Evolutionary conservation across 2,329 filamentous ascomycete genomes (phyloP), one percentile per base, ranked within the genome.

Genomic region (Aurifilum marmelostoma): DNA sequence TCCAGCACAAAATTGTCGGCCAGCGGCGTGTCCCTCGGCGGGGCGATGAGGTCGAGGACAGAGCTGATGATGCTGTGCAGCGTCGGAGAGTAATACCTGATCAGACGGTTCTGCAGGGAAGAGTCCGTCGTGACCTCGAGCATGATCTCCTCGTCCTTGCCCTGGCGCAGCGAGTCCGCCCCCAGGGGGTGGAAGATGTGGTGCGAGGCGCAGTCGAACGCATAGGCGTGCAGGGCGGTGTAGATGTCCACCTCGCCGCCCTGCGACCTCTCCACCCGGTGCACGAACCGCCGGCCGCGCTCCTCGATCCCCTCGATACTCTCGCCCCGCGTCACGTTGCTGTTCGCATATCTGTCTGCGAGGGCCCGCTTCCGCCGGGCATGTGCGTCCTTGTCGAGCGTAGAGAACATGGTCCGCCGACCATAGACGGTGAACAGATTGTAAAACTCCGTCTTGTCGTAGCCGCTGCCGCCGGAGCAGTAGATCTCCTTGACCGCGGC

Each of bases 121-220:
- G 90, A 84, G 70, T 92, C 89, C 69, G 89, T 88, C 0, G 89
- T 88, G 2, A 91, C 83, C 74, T 92, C 88, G 67, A 87, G 84
- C 89, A 92, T 91, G 77, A 92, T 85, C 18, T 85, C 82, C 71
- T 88, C 85, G 67, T 92, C 88, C n/a, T 83, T 75, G 41, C 79
- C 73, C 24, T 83, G 79, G 39, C 84, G 80, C 1, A 92, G 81
- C 11, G 89, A 90, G 70, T 89, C 82, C 1, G 87, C 86, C 1
- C 89, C 89, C 68, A 87, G 83, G 0, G 89, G 89, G 67, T 90
- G 87, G 74, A 92, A 91, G n/a, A 92, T 82, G 72, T 91, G 89
- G 73, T 91, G 87, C 0, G 89, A 90, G 37, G 88, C 85, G 73
- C 89, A 91, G 74, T 92, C 90, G 66, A 91, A 87, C 0, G 90